These are phyloP conservation scores for Immersiella caudata DNA, from an alignment of 495 filamentous ascomycete species.

Conservation along the genomic window DNA sequence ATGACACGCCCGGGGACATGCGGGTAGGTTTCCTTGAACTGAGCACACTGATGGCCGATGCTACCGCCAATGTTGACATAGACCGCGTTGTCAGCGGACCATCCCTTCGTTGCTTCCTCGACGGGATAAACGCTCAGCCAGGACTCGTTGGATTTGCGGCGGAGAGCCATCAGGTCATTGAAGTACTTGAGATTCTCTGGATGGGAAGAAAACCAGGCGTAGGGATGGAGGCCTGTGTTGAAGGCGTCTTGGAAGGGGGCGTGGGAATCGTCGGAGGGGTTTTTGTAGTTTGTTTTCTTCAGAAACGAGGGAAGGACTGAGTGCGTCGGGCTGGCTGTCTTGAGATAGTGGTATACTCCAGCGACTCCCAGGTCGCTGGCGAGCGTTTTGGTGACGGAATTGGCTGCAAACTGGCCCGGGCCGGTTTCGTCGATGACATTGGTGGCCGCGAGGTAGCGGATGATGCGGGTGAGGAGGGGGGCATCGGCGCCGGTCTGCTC, in stretches of 20 bases:
- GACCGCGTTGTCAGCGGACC: constrained; percentile 25
- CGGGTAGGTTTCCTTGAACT: constrained; percentile 48
- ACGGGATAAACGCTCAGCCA: constrained; percentile 43
- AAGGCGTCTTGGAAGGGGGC: constrained; percentile 47
- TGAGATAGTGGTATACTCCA: constrained; percentile 40
- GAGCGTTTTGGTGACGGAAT: constrained; percentile 38
- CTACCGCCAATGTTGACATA: constrained; percentile 60
- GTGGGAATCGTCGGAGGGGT: constrained; percentile 39
- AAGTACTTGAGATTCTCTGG: constrained; percentile 44
- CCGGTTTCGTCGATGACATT: constrained; percentile 42
- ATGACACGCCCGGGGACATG: constrained; percentile 49
- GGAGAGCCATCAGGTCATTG: constrained; percentile 44
- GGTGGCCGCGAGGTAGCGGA: constrained; percentile 49
- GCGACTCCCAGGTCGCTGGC: constrained; percentile 35
- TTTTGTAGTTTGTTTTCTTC: constrained; percentile 42
- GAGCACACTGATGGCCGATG: constrained; percentile 54
- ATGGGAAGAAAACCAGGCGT: constrained; percentile 43
- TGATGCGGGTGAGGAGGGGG: constrained; percentile 35
- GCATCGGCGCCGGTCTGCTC: constrained; percentile 3
- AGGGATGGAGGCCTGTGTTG: constrained; percentile 45
- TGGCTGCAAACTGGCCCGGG: constrained; percentile 40
- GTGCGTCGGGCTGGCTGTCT: constrained; percentile 33
- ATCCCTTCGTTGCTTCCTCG: background rate
- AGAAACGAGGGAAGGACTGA: constrained; percentile 46
- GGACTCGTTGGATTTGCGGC: constrained; percentile 23